Conservation (phyloP, 2,329 filamentous ascomycete species). For the Fusarium sp. region DNA sequence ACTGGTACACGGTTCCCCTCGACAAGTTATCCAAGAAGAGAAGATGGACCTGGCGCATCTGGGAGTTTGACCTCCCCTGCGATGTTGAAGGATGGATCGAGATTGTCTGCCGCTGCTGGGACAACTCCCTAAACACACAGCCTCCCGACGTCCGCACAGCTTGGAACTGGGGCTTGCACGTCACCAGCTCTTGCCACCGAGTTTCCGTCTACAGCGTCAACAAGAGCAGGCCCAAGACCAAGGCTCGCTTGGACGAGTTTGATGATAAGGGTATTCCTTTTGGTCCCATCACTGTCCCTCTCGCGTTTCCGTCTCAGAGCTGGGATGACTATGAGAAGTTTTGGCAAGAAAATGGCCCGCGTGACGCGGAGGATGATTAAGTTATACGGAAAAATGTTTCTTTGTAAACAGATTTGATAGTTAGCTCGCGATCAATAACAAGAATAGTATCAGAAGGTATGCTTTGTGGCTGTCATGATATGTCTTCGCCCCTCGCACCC, state of each 20-base stretch:
- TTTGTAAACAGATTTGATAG: background rate
- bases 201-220: slow-evolving; percentile 74
- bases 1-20: slow-evolving; percentile 72
- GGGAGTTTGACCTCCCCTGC: slow-evolving; percentile 72
- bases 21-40: slow-evolving; percentile 72
- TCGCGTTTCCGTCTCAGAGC: slow-evolving; percentile 61
- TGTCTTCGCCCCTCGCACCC: background rate
- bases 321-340: slow-evolving; percentile 60
- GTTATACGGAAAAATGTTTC: background rate
- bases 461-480: background rate
- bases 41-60: slow-evolving; percentile 73
- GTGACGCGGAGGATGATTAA: slow-evolving; percentile 42
- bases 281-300: slow-evolving; percentile 65
- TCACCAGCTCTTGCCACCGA: slow-evolving; percentile 71
- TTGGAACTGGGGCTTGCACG: slow-evolving; percentile 76
- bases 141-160: slow-evolving; percentile 64
- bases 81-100: slow-evolving; percentile 73
- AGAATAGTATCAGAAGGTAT: background rate
- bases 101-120: slow-evolving; percentile 69
- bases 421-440: background rate
- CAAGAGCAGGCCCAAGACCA: slow-evolving; percentile 59
- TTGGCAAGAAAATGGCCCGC: slow-evolving; percentile 44
- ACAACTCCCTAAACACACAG: slow-evolving; percentile 72
- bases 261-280: slow-evolving; percentile 61
- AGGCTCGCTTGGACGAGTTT: slow-evolving; percentile 62